These are phyloP conservation scores for Hymenoscyphus fructigenus DNA, from an alignment of 2,329 filamentous ascomycete species.

Conservation along the genomic window DNA sequence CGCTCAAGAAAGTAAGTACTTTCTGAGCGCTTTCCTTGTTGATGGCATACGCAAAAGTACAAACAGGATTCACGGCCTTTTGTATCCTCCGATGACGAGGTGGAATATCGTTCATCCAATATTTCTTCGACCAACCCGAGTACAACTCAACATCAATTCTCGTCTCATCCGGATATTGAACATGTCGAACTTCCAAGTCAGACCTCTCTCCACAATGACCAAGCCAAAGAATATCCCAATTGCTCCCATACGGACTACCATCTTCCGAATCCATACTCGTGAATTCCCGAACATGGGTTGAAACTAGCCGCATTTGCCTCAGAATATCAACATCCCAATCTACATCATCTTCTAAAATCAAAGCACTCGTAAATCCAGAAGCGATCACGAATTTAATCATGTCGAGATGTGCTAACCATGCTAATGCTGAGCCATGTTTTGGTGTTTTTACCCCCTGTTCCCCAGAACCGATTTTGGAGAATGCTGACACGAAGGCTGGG, in stretches of 20 bases:
- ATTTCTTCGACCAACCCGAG: not conserved
- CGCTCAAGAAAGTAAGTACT: not conserved
- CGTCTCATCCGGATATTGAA: not conserved
- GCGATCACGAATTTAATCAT: not conserved
- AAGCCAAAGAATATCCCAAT: not conserved
- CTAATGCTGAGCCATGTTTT: not conserved
- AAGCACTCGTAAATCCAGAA: not conserved
- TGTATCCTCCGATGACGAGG: not conserved
- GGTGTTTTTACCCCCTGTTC: not conserved
- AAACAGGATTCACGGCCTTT: not conserved
- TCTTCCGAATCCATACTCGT: not conserved
- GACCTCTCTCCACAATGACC: not conserved
- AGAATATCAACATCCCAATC: not conserved
- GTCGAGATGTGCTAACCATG: not conserved
- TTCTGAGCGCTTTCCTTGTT: not conserved
- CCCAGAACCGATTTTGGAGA: not conserved
- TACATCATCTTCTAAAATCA: not conserved
- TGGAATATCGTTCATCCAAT: not conserved
- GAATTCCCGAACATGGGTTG: not conserved
- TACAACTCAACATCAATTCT: not conserved
- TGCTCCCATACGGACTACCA: not conserved
- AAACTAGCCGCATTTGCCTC: not conserved
- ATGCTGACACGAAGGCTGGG: not conserved
- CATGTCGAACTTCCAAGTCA: not conserved
- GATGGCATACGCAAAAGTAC: not conserved